These are phyloP conservation scores for Diaporthe nobilis DNA, from an alignment of 2,329 filamentous ascomycete genomes.

Conservation along the genomic window DNA sequence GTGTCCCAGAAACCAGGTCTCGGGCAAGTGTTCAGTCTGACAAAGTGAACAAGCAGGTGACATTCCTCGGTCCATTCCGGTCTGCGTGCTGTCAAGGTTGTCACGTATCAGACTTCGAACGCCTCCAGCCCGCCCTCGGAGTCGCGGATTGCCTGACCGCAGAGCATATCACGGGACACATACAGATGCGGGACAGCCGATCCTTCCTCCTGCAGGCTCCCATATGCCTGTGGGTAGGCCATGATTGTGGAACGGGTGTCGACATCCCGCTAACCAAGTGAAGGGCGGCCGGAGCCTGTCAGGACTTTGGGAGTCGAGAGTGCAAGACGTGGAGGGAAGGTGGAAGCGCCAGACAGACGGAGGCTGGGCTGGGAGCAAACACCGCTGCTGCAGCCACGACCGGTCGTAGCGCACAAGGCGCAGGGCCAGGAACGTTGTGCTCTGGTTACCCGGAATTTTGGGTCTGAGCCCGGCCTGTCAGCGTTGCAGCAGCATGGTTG, in stretches of 20 bases:
- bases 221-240: neutral
- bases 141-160: constrained; percentile 23
- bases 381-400: constrained; percentile 3
- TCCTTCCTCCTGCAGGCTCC: constrained; percentile 15
- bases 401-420: constrained; percentile 23
- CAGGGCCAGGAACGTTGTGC: constrained; percentile 18
- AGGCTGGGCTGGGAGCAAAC: constrained; percentile 16
- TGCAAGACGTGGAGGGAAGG: constrained; percentile 19
- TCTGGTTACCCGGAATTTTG: constrained; percentile 29
- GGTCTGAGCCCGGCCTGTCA: constrained; percentile 29
- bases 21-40: constrained; percentile 27
- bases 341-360: neutral
- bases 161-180: constrained; percentile 26
- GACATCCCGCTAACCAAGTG: constrained; percentile 16
- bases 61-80: constrained; percentile 25
- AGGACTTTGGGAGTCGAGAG: neutral
- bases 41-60: neutral
- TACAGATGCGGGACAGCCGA: constrained; percentile 15
- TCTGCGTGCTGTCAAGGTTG: constrained; percentile 3
- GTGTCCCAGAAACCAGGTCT: constrained; percentile 25
- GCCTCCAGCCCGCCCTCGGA: neutral
- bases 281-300: neutral
- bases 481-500: constrained; percentile 27
- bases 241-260: constrained; percentile 14
- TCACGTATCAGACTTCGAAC: constrained; percentile 4